Percentiles rank a stretch among this genome's conserved stretches.
phyloP scores from a whole-genome alignment of 768 basidiomycete species.

The Infundibulicybe gibba region DNA sequence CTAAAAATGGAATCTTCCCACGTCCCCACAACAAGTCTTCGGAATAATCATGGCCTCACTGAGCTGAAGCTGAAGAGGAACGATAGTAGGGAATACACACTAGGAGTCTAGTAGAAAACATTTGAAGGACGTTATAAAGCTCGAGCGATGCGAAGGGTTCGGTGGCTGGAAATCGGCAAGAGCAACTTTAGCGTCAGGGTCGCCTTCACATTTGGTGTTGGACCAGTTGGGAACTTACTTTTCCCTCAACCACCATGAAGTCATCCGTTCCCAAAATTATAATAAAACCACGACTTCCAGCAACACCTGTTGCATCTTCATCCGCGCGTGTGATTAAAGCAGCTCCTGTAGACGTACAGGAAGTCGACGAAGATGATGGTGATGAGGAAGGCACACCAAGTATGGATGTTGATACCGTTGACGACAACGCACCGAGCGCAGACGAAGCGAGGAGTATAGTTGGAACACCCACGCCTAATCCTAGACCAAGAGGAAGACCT shows the following conservation, averaged over 20 bases:
- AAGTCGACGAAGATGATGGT: constrained; percentile 18
- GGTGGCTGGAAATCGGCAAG: no score
- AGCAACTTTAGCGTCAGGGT: no score
- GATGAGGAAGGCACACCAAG: constrained; percentile 26
- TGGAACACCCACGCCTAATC: constrained; percentile 29
- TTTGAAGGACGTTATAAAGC: no score
- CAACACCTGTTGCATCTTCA: constrained; percentile 19
- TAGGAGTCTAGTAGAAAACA: no score
- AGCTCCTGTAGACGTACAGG: constrained; percentile 18
- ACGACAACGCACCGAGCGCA: constrained; percentile 26
- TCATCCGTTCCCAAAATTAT: constrained; percentile 42
- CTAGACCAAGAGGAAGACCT: constrained; percentile 28
- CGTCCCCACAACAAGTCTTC: no score
- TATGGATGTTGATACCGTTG: constrained; percentile 33
- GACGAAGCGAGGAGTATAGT: constrained; percentile 21
- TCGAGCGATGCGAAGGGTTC: no score
- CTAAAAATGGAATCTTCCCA: no score
- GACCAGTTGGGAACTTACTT: no score
- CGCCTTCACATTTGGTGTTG: no score
- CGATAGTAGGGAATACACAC: no score
- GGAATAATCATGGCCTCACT: no score
- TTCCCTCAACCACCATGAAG: constrained; percentile 2
- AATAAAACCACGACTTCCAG: constrained; percentile 36
- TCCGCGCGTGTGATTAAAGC: constrained; percentile 12
- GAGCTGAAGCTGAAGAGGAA: no score